A percentile compares a stretch with the other conserved stretches of the same genome.
These are phyloP conservation scores for Boletus tomentosulus DNA, from an alignment of 768 basidiomycete species.

Conservation along the genomic window DNA sequence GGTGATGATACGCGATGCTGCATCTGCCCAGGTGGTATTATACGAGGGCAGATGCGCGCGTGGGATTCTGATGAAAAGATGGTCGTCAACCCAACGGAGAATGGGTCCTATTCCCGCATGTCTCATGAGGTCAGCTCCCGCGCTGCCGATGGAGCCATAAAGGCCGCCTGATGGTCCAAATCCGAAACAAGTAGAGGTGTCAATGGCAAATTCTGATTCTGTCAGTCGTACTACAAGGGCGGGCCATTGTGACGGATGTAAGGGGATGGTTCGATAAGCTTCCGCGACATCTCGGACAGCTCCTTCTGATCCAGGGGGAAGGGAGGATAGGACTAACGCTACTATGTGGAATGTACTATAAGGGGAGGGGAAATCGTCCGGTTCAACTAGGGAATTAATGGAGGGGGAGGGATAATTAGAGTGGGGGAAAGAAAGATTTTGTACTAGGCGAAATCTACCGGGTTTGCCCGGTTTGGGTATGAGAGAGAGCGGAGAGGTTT, in stretches of 20 bases:
- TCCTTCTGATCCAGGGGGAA: neutral
- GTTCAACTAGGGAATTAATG: constrained; percentile 32
- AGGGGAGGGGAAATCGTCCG: neutral
- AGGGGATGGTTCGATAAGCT: constrained; percentile 23
- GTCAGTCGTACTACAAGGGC: constrained; percentile 24
- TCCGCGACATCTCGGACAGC: neutral
- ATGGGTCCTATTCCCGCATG: neutral
- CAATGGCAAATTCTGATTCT: constrained; percentile 4
- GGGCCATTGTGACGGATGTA: constrained; percentile 34
- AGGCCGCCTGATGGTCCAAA: neutral
- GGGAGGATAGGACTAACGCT: neutral
- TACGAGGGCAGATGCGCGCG: too few relatives aligned
- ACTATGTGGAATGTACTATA: constrained; percentile 3
- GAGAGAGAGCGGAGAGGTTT: constrained; percentile 25
- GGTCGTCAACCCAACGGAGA: constrained; percentile 2
- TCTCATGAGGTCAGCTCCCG: constrained; percentile 1
- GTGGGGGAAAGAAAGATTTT: constrained; percentile 27
- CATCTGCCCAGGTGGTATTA: neutral
- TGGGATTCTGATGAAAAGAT: constrained; percentile 3
- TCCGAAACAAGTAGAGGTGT: neutral
- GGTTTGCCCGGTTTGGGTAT: constrained; percentile 26
- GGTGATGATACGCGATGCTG: too few relatives aligned
- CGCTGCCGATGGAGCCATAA: neutral
- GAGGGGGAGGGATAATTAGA: constrained; percentile 14
- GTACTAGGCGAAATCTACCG: constrained; percentile 21